A percentile compares a stretch with the other conserved stretches of the same genome.
phyloP scores from a whole-genome alignment of 306 rosid genomes.

The Sindora glabra region DNA sequence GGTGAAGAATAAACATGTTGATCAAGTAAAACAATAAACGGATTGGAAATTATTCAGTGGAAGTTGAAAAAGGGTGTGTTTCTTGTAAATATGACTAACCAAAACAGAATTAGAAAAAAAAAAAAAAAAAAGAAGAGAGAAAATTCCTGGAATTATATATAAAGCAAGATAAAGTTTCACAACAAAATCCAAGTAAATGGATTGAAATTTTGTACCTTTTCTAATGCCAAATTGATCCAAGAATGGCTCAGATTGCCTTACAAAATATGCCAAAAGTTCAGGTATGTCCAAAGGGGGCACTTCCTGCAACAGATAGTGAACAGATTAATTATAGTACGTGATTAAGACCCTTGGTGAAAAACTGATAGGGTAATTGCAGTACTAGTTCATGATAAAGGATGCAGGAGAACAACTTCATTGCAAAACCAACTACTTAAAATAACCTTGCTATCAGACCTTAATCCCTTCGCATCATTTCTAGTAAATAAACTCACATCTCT shows the following conservation, averaged over 20 bases:
- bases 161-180: slow-evolving; percentile 4
- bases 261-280: slow-evolving; percentile 90
- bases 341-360: not conserved
- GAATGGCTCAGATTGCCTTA: slow-evolving; percentile 81
- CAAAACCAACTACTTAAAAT: too few relatives aligned
- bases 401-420: too few relatives aligned
- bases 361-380: not conserved
- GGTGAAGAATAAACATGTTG: not conserved
- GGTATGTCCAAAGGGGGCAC: slow-evolving; percentile 85
- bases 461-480: too few relatives aligned
- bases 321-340: not conserved
- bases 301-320: slow-evolving; percentile 42
- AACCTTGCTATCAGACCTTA: too few relatives aligned
- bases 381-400: too few relatives aligned
- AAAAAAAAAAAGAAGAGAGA: too few relatives aligned
- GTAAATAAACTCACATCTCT: too few relatives aligned
- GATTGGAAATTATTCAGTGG: not conserved
- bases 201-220: slow-evolving; percentile 40
- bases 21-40: not conserved
- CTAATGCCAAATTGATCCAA: slow-evolving; percentile 90
- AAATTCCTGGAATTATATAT: not conserved
- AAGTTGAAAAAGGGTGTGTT: not conserved
- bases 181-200: slow-evolving; percentile 5
- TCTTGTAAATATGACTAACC: not conserved
- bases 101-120: not conserved